Evolutionary conservation across 345 rosid genomes (phyloP).

Genomic region (Leavenworthia alabamica): DNA sequence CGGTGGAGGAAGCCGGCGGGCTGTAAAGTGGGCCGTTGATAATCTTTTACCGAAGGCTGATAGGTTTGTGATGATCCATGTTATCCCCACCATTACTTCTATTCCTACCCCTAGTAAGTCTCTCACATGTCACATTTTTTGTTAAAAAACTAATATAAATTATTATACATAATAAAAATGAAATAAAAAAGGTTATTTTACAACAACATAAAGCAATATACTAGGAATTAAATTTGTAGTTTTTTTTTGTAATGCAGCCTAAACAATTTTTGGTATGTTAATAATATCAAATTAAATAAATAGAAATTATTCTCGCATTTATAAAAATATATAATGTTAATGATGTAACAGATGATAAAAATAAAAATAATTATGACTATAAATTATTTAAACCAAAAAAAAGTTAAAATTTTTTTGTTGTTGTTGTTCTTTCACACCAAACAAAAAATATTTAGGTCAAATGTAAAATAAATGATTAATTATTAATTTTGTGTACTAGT

Average conservation of each 20-base stretch:
- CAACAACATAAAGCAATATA: too few relatives aligned
- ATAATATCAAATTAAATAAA: too few relatives aligned
- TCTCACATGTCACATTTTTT: not conserved
- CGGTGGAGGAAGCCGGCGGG: slow-evolving; percentile 66
- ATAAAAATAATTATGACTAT: too few relatives aligned
- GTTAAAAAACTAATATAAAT: not conserved
- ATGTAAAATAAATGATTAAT: not conserved
- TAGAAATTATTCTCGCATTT: too few relatives aligned
- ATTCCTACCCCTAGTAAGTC: slow-evolving; percentile 69
- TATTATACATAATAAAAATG: not conserved
- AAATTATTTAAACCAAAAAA: not conserved
- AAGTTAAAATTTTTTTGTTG: not conserved
- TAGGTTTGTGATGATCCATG: slow-evolving; percentile 58
- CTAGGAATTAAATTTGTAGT: too few relatives aligned
- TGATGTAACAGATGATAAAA: too few relatives aligned
- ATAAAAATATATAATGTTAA: too few relatives aligned
- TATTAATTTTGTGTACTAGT: not conserved
- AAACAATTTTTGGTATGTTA: too few relatives aligned
- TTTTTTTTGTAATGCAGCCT: too few relatives aligned
- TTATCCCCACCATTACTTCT: slow-evolving; percentile 54
- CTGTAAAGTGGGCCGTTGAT: slow-evolving; percentile 71
- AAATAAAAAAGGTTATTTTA: not conserved
- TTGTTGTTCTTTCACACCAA: not conserved
- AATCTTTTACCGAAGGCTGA: slow-evolving; percentile 44
- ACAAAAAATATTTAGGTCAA: too few relatives aligned